Evolutionary conservation across 176 grass and related monocot species (phyloP).

Genomic region (Alopecurus myosuroides): DNA sequence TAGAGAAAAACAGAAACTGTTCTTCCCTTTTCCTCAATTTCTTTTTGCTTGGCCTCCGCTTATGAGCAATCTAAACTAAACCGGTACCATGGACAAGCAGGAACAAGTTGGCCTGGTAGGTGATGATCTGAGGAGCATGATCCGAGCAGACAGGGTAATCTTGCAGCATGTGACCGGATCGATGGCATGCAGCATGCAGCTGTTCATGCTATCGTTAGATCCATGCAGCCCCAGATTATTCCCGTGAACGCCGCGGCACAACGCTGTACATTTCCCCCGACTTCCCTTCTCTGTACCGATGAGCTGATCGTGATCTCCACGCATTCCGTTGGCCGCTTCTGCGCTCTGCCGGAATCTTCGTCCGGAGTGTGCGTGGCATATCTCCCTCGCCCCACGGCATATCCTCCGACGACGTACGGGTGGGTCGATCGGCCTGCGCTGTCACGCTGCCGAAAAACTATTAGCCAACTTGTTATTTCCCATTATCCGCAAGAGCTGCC

Average conservation of each 20-base stretch:
- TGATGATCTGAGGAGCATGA: neutral
- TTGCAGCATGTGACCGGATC: conserved; percentile 9
- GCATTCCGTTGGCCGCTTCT: neutral
- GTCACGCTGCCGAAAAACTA: neutral
- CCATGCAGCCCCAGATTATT: neutral
- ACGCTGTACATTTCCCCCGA: neutral
- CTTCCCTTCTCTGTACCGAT: neutral
- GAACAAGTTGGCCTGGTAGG: neutral
- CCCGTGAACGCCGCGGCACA: neutral
- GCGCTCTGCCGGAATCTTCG: conserved; percentile 5
- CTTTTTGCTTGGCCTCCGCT: no score
- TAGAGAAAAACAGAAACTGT: no score
- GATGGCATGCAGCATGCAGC: neutral
- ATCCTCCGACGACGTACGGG: neutral
- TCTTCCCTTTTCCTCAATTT: no score
- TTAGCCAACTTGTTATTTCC: neutral
- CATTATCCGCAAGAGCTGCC: neutral
- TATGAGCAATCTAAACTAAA: neutral
- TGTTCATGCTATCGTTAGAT: neutral
- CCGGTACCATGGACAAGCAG: neutral
- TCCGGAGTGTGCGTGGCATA: neutral
- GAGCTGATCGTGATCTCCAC: neutral
- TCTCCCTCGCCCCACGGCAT: neutral
- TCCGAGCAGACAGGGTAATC: neutral
- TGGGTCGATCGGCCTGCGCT: neutral